Evolutionary conservation across 345 rosid genomes (phyloP).

Genomic region (Mercurialis annua): DNA sequence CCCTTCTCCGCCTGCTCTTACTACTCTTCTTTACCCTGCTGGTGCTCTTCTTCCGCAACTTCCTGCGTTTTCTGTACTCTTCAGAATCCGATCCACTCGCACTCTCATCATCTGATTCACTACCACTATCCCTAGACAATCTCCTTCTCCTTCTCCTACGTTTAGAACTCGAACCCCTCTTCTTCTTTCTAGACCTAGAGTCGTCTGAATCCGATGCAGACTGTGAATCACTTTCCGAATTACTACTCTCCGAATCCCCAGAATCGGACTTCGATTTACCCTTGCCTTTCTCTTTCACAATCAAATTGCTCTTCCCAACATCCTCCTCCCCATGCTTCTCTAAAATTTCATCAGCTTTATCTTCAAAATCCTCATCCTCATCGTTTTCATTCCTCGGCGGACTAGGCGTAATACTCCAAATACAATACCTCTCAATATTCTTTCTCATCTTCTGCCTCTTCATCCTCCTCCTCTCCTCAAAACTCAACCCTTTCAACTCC

Average conservation of each 20-base stretch:
- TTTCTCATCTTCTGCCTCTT: conserved; percentile 92
- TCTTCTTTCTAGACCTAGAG: conserved; percentile 35
- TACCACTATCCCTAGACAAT: conserved; percentile 21
- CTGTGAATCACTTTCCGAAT: conserved; percentile 26
- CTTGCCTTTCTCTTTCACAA: conserved; percentile 32
- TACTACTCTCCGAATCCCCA: conserved; percentile 33
- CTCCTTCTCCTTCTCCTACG: conserved; percentile 29
- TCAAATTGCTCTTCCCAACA: conserved; percentile 28
- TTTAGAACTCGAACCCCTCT: conserved; percentile 33
- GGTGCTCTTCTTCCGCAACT: conserved; percentile 26
- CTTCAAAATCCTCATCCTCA: conserved; percentile 29
- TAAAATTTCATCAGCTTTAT: conserved; percentile 38
- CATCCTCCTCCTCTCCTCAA: conserved; percentile 73
- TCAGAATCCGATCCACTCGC: conserved; percentile 47
- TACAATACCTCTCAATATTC: conserved; percentile 37
- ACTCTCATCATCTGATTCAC: conserved; percentile 44
- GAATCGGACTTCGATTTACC: conserved; percentile 36
- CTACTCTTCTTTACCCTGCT: conserved; percentile 34
- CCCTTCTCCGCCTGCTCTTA: conserved; percentile 22
- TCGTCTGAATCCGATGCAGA: conserved; percentile 38
- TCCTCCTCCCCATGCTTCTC: conserved; percentile 32
- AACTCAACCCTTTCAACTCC: conserved; percentile 73
- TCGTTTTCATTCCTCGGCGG: conserved; percentile 57
- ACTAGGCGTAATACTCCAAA: conserved; percentile 81
- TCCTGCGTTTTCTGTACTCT: conserved; percentile 30